Base-by-base conservation (phyloP, 2,329 filamentous ascomycete genomes). In the Fusarium cicatricum region DNA sequence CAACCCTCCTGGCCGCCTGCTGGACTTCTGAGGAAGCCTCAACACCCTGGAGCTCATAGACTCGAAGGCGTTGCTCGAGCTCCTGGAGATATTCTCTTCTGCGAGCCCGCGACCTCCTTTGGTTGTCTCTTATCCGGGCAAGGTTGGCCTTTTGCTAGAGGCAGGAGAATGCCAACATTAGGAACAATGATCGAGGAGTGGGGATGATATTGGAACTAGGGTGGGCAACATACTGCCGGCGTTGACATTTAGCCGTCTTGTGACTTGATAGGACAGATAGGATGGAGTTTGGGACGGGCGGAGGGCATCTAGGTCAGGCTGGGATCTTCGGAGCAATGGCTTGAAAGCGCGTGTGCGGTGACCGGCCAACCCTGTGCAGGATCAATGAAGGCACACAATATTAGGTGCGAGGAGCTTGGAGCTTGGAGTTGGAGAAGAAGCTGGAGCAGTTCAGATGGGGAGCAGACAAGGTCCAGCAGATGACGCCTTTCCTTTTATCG, bases 11-110 rank as follows among this genome's bases (percentile, higher is more conserved):
- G 2, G 89, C 90, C 1, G 89, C 90, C 44, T 81, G 76, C 70
- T 92, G 90, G 11, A 92, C 85, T 68, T 91, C 88, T n/a, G 82
- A 78, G 1, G 86, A 88, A 4, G 88, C 89, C 67, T 89, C 83
- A 42, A 90, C 81, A 15, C 90, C 89, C 28, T 82, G 77, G 32
- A 84, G 78, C 71, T 92, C 87, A 69, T 83, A 90, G 46, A 77
- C 75, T 40, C 85, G 82, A 31, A 75, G 66, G 55, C 85, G 86
- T 48, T 81, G 77, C 73, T 92, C 89, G 23, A 92, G 81, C 50
- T 90, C 87, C 58, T 86, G 79, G 33, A 91, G 76, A 69, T 92
- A 91, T 68, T 91, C 88, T 76, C 89, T 90, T 60, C 87, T 82
- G 31, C 89, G 83, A 39, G 88, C 88, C 47, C 90, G 85, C n/a